Conservation (phyloP, 495 filamentous ascomycete genomes). For the Hypoxylon lienhwacheense region DNA sequence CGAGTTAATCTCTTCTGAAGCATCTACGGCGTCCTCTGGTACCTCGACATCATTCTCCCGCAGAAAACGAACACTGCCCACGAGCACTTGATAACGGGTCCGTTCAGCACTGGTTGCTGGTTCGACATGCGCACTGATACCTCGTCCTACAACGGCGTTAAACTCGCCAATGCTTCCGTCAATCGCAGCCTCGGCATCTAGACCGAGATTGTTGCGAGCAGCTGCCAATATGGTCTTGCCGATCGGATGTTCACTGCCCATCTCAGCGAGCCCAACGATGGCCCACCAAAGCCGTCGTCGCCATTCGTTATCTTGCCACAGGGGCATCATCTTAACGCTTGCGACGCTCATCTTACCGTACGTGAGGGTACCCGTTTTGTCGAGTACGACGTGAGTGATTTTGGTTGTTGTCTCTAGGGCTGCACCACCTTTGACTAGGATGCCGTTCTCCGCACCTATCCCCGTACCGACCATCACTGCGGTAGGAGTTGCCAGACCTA, state of each 20-base stretch:
- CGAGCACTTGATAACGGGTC: slow-evolving; percentile 71
- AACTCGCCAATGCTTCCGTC: slow-evolving; percentile 86
- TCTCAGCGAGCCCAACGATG: slow-evolving; percentile 88
- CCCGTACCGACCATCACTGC: slow-evolving; percentile 99
- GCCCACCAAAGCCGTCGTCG: slow-evolving; percentile 87
- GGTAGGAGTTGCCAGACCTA: slow-evolving; percentile 91
- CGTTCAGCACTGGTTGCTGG: slow-evolving; percentile 67
- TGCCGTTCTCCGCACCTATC: slow-evolving; percentile 94
- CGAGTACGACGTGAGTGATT: slow-evolving; percentile 92
- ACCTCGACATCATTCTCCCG: slow-evolving; percentile 66
- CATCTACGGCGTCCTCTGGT: slow-evolving; percentile 60
- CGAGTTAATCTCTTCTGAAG: slow-evolving; percentile 57
- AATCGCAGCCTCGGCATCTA: slow-evolving; percentile 71
- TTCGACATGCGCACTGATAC: slow-evolving; percentile 80
- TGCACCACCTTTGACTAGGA: slow-evolving; percentile 93
- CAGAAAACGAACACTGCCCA: slow-evolving; percentile 82
- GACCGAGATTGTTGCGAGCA: slow-evolving; percentile 71
- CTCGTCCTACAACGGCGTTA: slow-evolving; percentile 78
- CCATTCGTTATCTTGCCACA: slow-evolving; percentile 70
- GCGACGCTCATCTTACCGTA: slow-evolving; percentile 93
- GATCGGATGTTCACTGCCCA: slow-evolving; percentile 92
- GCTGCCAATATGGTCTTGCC: slow-evolving; percentile 77
- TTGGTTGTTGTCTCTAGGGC: slow-evolving; percentile 91
- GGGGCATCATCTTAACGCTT: slow-evolving; percentile 61
- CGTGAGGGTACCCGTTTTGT: slow-evolving; percentile 97